Conservation (phyloP, 1,139 yeast genomes). For the Hyphopichia khmerensis region DNA sequence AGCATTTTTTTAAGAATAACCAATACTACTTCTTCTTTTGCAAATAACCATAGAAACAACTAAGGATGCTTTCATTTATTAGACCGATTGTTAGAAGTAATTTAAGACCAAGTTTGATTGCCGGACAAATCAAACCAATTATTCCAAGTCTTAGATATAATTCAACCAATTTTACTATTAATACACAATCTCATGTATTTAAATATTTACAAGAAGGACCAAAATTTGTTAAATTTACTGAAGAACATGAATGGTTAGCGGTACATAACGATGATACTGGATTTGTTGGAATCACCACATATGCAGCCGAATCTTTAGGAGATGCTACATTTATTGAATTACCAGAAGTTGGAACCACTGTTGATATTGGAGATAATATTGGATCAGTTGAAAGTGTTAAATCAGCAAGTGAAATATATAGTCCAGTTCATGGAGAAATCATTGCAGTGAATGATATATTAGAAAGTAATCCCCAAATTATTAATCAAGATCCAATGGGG, state of each 20-base stretch:
- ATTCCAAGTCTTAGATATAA: slow-evolving; percentile 22
- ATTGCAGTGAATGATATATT: slow-evolving; percentile 68
- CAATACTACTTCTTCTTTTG: no score
- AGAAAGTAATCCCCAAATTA: slow-evolving; percentile 69
- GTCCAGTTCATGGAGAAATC: slow-evolving; percentile 81
- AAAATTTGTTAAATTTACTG: slow-evolving; percentile 63
- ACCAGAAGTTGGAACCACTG: slow-evolving; percentile 69
- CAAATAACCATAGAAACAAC: background rate
- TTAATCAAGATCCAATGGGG: slow-evolving; percentile 90
- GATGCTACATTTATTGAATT: slow-evolving; percentile 94
- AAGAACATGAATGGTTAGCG: slow-evolving; percentile 96
- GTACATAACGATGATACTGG: slow-evolving; percentile 79
- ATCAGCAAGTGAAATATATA: slow-evolving; percentile 88
- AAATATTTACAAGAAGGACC: slow-evolving; percentile 53
- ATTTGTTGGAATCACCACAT: slow-evolving; percentile 87
- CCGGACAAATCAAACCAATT: background rate
- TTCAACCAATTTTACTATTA: slow-evolving; percentile 46
- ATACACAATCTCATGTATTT: slow-evolving; percentile 51
- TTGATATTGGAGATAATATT: slow-evolving; percentile 75
- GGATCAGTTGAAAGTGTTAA: slow-evolving; percentile 96
- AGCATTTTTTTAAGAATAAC: no score
- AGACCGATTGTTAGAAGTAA: slow-evolving; percentile 2
- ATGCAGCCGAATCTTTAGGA: slow-evolving; percentile 97
- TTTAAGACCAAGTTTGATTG: background rate
- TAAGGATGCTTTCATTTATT: slow-evolving; percentile 3